Percentiles rank a stretch among this genome's conserved stretches.
phyloP scores from a whole-genome alignment of 208 protist species.

The Angomonas ambiguus region DNA sequence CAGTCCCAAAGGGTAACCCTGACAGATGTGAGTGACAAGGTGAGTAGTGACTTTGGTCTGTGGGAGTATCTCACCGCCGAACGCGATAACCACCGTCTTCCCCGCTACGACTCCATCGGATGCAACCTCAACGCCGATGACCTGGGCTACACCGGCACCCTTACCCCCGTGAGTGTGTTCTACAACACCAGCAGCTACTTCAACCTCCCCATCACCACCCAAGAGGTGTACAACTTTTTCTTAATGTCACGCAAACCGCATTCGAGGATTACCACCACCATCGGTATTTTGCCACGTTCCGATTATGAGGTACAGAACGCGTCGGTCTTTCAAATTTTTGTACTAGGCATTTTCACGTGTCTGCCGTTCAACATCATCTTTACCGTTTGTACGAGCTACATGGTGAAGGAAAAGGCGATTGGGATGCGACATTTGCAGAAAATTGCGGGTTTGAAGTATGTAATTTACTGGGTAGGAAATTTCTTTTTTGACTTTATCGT shows the following conservation, averaged over 20 bases:
- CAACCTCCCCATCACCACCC: conserved; percentile 20
- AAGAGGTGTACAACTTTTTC: conserved; percentile 34
- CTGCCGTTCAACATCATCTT: conserved; percentile 68
- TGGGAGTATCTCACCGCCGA: too few relatives aligned
- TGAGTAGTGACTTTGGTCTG: too few relatives aligned
- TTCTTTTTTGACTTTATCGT: conserved; percentile 54
- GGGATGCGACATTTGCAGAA: conserved; percentile 54
- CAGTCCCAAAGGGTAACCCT: too few relatives aligned
- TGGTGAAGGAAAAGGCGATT: conserved; percentile 51
- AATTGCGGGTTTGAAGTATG: conserved; percentile 41
- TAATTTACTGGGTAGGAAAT: conserved; percentile 60
- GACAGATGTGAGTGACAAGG: too few relatives aligned
- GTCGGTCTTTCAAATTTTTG: conserved; percentile 20
- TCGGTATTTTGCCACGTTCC: conserved; percentile 1
- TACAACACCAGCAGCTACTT: conserved; percentile 42
- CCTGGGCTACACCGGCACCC: too few relatives aligned
- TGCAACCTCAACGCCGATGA: too few relatives aligned
- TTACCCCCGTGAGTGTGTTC: conserved; percentile 16
- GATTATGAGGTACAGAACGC: conserved; percentile 19
- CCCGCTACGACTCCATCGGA: conserved; percentile 28
- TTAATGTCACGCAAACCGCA: conserved; percentile 3
- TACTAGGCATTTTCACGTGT: conserved; percentile 35
- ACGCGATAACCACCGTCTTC: conserved; percentile 11
- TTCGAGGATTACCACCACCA: neutral
- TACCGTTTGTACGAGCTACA: conserved; percentile 42